These are phyloP conservation scores for Oryza officinalis DNA, from an alignment of 176 grass and related monocot species.

Conservation along the genomic window DNA sequence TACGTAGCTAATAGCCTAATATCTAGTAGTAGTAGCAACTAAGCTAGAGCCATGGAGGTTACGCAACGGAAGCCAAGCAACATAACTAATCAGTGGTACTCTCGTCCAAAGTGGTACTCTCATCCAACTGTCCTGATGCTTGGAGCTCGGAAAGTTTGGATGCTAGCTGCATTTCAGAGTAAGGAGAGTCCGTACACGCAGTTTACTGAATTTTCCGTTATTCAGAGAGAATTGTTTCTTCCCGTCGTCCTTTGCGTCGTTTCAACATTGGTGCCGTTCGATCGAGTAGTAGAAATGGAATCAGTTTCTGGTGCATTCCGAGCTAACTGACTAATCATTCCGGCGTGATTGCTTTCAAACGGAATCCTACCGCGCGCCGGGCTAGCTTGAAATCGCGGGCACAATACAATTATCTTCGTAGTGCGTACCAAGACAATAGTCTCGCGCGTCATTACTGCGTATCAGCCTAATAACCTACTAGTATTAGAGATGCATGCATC, in stretches of 20 bases:
- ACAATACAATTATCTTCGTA: not conserved
- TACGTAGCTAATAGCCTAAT: not conserved
- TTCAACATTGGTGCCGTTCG: not conserved
- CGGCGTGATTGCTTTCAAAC: not conserved
- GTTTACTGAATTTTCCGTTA: conserved; percentile 26
- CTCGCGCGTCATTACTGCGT: not conserved
- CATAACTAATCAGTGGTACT: not conserved
- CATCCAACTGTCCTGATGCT: conserved; percentile 16
- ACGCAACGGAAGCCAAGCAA: not conserved
- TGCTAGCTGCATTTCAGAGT: not conserved
- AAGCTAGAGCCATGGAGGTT: not conserved
- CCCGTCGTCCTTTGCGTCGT: not conserved
- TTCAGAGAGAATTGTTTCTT: not conserved
- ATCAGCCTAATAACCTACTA: not conserved
- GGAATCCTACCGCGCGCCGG: not conserved
- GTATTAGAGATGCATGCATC: not conserved
- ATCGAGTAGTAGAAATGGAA: not conserved
- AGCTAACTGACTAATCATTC: not conserved
- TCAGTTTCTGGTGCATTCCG: not conserved
- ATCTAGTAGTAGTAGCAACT: not conserved
- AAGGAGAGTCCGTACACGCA: not conserved
- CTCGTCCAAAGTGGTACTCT: not conserved
- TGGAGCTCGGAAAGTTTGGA: not conserved
- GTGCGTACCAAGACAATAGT: not conserved
- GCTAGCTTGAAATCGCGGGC: not conserved